Evolutionary conservation across 78 protist species (phyloP).

Genomic region (slime mould (Dictyostelium discoideum)): DNA sequence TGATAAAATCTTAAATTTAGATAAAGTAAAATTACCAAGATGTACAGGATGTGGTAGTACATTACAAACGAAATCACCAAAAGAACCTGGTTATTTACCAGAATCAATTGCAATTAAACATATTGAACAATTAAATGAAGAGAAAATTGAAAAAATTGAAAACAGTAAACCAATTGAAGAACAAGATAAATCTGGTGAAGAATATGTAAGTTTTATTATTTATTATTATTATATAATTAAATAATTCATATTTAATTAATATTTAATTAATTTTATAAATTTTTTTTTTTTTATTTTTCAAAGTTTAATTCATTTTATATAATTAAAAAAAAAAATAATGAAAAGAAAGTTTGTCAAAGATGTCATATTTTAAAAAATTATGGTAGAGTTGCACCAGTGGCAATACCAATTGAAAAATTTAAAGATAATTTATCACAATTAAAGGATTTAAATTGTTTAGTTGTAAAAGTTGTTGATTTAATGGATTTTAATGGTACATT

Average conservation of each 20-base stretch:
- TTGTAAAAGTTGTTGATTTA: slow-evolving; percentile 67
- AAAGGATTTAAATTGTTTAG: slow-evolving; percentile 52
- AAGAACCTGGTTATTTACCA: slow-evolving; percentile 62
- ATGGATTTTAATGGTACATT: slow-evolving; percentile 78
- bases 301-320: not conserved
- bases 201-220: not conserved
- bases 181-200: not conserved
- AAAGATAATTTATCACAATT: not conserved
- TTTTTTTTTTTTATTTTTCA: not conserved
- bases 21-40: not conserved
- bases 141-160: not conserved
- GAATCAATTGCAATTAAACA: slow-evolving; percentile 46
- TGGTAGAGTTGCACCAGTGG: slow-evolving; percentile 58
- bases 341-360: slow-evolving; percentile 65
- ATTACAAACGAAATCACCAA: slow-evolving; percentile 32
- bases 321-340: not conserved
- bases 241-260: not conserved
- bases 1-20: not conserved
- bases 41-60: slow-evolving; percentile 78
- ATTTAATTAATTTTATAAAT: not conserved
- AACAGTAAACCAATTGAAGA: not conserved
- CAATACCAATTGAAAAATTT: slow-evolving; percentile 55
- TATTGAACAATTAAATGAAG: not conserved
- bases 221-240: too few relatives aligned
- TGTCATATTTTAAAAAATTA: slow-evolving; percentile 76